phyloP scores from a whole-genome alignment of 2,329 filamentous ascomycete genomes.

The Fusarium kyushuense region DNA sequence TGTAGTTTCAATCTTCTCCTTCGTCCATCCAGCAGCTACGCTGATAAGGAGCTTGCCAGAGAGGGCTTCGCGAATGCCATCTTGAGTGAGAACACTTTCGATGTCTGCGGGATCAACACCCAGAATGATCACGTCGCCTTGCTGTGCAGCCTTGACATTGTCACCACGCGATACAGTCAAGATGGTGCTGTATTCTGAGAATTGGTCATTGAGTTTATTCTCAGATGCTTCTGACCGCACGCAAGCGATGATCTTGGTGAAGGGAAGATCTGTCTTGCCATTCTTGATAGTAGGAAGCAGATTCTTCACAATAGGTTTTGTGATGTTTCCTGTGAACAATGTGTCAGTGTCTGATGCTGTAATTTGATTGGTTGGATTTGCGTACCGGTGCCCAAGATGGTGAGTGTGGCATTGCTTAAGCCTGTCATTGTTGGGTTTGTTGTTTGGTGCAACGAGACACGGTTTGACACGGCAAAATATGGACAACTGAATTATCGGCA shows the following conservation, averaged over 20 bases:
- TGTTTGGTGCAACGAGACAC: neutral
- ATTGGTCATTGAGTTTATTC: slow-evolving; percentile 36
- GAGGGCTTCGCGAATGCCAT: slow-evolving; percentile 55
- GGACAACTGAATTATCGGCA: neutral
- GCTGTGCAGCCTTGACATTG: slow-evolving; percentile 51
- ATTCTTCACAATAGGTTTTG: slow-evolving; percentile 48
- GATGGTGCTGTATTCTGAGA: slow-evolving; percentile 26
- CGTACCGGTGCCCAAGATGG: slow-evolving; percentile 44
- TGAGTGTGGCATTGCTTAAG: slow-evolving; percentile 40
- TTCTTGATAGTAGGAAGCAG: slow-evolving; percentile 29
- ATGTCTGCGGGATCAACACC: slow-evolving; percentile 62
- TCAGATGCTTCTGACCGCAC: slow-evolving; percentile 49
- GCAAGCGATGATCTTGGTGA: slow-evolving; percentile 47
- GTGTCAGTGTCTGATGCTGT: neutral
- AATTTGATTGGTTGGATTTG: neutral
- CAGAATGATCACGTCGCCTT: slow-evolving; percentile 59
- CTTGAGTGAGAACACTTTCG: slow-evolving; percentile 52
- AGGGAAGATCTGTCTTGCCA: slow-evolving; percentile 31
- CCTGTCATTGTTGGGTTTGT: slow-evolving; percentile 30
- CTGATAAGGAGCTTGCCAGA: slow-evolving; percentile 62
- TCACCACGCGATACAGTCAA: slow-evolving; percentile 50
- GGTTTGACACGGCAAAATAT: slow-evolving; percentile 1
- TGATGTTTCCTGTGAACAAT: slow-evolving; percentile 48
- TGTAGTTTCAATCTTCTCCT: slow-evolving; percentile 53
- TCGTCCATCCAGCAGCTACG: slow-evolving; percentile 63